phyloP scores from a whole-genome alignment of 1,139 yeast species.

The Lodderomyces beijingensis region DNA sequence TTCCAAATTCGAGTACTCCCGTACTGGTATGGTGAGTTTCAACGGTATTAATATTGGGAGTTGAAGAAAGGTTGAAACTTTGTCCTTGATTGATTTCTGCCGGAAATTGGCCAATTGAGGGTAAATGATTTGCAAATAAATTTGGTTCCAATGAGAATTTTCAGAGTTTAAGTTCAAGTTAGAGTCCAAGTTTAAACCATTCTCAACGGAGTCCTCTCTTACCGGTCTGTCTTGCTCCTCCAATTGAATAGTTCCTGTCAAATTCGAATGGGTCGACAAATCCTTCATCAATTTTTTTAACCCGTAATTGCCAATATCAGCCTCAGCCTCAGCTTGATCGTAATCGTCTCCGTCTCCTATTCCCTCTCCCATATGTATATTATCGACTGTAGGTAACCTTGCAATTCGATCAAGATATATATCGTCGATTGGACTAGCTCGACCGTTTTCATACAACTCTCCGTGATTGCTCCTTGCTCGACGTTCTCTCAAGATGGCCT shows the following conservation, averaged over 20 bases:
- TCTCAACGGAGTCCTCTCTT: not conserved
- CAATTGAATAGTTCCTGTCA: slow-evolving; percentile 10
- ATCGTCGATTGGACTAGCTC: slow-evolving; percentile 18
- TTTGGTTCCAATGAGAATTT: not conserved
- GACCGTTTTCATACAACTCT: slow-evolving; percentile 7
- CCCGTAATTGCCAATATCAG: slow-evolving; percentile 29
- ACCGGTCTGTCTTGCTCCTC: slow-evolving; percentile 3
- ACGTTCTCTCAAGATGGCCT: slow-evolving; percentile 20
- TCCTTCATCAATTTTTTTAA: slow-evolving; percentile 31
- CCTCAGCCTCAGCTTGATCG: slow-evolving; percentile 14
- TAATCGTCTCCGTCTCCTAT: slow-evolving; percentile 12
- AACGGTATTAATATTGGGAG: slow-evolving; percentile 2
- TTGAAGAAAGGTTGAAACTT: slow-evolving; percentile 3
- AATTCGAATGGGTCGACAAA: slow-evolving; percentile 25
- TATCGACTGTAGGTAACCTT: slow-evolving; percentile 32
- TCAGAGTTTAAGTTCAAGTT: no score
- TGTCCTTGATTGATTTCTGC: no score
- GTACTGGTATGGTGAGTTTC: slow-evolving; percentile 1
- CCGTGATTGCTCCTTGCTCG: slow-evolving; percentile 27
- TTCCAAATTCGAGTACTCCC: not conserved
- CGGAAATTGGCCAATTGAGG: no score
- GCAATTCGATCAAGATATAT: slow-evolving; percentile 22
- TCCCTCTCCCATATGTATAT: slow-evolving; percentile 18
- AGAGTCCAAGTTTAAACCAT: not conserved
- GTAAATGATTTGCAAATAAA: not conserved